Evolutionary conservation across 2,329 filamentous ascomycete genomes (phyloP).

Genomic region (Dactylella cylindrospora): DNA sequence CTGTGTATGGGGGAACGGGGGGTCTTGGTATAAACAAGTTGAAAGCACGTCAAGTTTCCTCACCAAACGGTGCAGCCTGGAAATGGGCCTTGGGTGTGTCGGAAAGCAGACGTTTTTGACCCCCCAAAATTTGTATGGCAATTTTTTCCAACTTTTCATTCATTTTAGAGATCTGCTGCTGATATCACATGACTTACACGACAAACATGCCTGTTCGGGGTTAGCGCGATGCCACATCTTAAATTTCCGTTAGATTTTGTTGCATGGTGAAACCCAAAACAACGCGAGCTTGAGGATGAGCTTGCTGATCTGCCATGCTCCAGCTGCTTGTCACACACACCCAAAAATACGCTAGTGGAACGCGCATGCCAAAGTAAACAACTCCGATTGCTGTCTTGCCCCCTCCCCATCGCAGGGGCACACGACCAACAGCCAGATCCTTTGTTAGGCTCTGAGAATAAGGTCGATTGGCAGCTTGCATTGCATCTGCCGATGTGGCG

Average conservation of each 20-base stretch:
- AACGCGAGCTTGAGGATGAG: constrained; percentile 32
- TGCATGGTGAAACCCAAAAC: constrained; percentile 11
- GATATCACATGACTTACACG: constrained; percentile 13
- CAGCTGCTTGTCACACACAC: neutral
- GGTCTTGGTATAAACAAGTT: constrained; percentile 8
- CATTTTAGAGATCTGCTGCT: neutral
- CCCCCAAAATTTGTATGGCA: constrained; percentile 33
- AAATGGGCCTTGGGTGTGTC: constrained; percentile 30
- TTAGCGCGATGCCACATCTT: too few relatives aligned
- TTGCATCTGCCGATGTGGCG: too few relatives aligned
- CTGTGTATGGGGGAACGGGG: constrained; percentile 1
- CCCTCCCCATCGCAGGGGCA: too few relatives aligned
- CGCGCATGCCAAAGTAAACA: too few relatives aligned
- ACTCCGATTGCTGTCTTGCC: too few relatives aligned
- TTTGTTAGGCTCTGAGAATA: too few relatives aligned
- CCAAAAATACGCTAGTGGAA: too few relatives aligned
- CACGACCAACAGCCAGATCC: too few relatives aligned
- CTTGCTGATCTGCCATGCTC: constrained; percentile 4
- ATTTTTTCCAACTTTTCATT: constrained; percentile 12
- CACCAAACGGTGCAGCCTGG: constrained; percentile 25
- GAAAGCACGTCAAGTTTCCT: constrained; percentile 16
- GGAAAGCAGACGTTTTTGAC: constrained; percentile 42
- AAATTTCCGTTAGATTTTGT: neutral
- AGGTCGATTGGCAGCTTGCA: too few relatives aligned
- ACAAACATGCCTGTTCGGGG: constrained; percentile 21